Evolutionary conservation across 78 protist species (phyloP).

Genomic region (Monocercomonoides exilis): DNA sequence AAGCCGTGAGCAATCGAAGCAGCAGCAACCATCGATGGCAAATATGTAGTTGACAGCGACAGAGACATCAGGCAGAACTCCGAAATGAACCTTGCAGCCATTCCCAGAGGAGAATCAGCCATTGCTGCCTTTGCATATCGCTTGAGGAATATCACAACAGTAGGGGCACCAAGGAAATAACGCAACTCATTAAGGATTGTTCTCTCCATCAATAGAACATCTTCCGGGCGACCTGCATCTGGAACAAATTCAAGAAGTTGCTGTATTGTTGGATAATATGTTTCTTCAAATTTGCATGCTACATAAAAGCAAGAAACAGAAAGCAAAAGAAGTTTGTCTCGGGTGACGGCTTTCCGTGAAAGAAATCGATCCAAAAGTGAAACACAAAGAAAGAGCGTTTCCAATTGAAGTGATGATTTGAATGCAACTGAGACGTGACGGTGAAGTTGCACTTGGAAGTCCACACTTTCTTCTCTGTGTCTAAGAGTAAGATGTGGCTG

Average conservation of each 20-base stretch:
- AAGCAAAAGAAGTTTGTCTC: constrained; percentile 8
- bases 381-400: constrained; percentile 7
- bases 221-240: neutral
- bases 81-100: neutral
- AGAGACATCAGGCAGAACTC: neutral
- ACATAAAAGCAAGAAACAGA: constrained; percentile 12
- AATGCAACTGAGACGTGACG: too few relatives aligned
- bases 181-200: neutral
- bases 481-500: too few relatives aligned
- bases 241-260: neutral
- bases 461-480: too few relatives aligned
- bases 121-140: neutral
- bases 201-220: too few relatives aligned
- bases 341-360: neutral
- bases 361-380: constrained; percentile 25
- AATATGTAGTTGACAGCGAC: neutral
- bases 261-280: constrained; percentile 16
- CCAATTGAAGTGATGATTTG: too few relatives aligned
- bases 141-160: neutral
- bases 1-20: neutral
- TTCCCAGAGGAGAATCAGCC: neutral
- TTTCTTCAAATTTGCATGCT: constrained; percentile 30
- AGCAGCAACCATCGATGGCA: neutral
- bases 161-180: neutral
- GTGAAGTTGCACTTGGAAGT: too few relatives aligned